Evolutionary conservation across 139 green algal genomes (phyloP), one percentile per base, ranked within the genome.

Genomic region (Penium margaritaceum): DNA sequence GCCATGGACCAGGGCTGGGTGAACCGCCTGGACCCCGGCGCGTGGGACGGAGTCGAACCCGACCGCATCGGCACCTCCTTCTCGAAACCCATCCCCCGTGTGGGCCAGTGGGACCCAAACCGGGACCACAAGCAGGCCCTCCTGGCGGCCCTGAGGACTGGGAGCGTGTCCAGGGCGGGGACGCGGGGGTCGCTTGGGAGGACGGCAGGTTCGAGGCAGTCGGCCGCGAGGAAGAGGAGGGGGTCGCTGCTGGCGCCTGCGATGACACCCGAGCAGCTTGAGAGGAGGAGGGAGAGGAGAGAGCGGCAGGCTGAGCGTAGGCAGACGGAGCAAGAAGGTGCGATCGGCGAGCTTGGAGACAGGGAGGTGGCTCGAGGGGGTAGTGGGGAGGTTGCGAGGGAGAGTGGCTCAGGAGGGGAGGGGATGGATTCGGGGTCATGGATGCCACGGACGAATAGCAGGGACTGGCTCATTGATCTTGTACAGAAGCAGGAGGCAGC

Each of bases 401-500:
- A 58, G 3, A 58, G 47, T 58, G 47, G 29, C 27, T 21, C 5
- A 4, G 47, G 47, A 32, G 3, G 47, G 47, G 4, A 58, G 47
- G 2, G n/a, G 29, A 2, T n/a, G 14, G 47, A 58, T 58, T 21
- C 27, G 47, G 47, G 47, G 47, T 58, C 27, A 21, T 33, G 27
- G 47, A 24, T 12, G 7, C 4, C 6, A 33, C n/a, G 29, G 47
- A 58, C 5, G 1, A n/a, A 33, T 21, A 58, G 47, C 47, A 58
- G 47, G n/a, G 47, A 58, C 14, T 58, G 47, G 47, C 47, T 58
- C n/a, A 21, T 58, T 21, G 47, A 58, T 24, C 12, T 58, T 21
- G 47, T 58, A n/a, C 47, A 58, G 47, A 58, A 58, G 47, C 47
- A 58, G 47, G n/a, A 58, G 47, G 47, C 2, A n/a, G 27, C 47